Percentiles rank a stretch among this genome's conserved stretches.
Evolutionary conservation across 2,329 filamentous ascomycete species (phyloP).

Genomic region (Claviceps africana): DNA sequence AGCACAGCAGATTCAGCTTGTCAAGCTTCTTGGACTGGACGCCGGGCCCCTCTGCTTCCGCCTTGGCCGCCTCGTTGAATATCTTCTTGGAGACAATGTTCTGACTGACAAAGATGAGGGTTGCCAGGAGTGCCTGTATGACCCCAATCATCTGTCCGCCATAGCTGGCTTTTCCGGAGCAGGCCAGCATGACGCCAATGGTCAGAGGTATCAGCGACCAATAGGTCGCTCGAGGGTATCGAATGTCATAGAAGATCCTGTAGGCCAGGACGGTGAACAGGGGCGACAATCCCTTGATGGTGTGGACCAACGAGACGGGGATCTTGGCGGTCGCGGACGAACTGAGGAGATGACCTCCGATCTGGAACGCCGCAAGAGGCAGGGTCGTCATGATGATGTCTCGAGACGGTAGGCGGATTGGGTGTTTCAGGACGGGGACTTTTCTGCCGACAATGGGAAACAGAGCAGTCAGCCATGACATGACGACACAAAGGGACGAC

Average conservation of each 20-base stretch:
- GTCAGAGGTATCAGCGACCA: constrained; percentile 83
- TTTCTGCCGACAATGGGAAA: constrained; percentile 57
- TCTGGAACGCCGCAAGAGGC: constrained; percentile 85
- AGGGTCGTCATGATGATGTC: constrained; percentile 78
- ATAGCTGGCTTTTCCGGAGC: constrained; percentile 66
- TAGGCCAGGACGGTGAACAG: constrained; percentile 93
- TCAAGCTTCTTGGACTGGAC: constrained; percentile 66
- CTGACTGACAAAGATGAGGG: constrained; percentile 89
- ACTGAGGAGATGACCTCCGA: constrained; percentile 83
- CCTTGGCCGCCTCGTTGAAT: constrained; percentile 84
- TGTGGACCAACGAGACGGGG: constrained; percentile 92
- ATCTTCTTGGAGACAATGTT: constrained; percentile 98
- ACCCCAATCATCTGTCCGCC: constrained; percentile 84
- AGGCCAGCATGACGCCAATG: constrained; percentile 87
- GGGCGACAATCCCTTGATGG: constrained; percentile 93
- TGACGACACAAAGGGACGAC: constrained; percentile 68
- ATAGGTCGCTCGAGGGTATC: constrained; percentile 77
- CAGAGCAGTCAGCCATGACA: constrained; percentile 59
- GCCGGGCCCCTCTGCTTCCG: constrained; percentile 58
- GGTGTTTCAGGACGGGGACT: constrained; percentile 69
- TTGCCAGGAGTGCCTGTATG: constrained; percentile 74
- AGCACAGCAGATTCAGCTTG: constrained; percentile 91
- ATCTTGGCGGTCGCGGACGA: constrained; percentile 91
- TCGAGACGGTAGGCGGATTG: constrained; percentile 65
- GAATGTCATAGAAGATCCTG: constrained; percentile 74